phyloP scores from a whole-genome alignment of 257 asterid genomes.

The Solanum paucissectum region DNA sequence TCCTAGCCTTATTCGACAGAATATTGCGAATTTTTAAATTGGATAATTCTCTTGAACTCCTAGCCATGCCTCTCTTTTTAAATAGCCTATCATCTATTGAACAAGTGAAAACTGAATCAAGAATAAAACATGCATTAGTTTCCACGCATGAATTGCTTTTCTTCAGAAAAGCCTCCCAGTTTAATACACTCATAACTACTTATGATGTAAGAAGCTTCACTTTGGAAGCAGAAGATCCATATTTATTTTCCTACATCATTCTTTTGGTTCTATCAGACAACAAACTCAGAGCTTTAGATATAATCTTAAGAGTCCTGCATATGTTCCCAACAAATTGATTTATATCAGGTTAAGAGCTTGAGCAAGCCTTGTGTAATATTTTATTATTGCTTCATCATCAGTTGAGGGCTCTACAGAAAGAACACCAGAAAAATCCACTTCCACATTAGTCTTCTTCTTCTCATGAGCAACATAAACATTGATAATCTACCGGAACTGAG shows the following conservation, averaged over 20 bases:
- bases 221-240: neutral
- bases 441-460: no score
- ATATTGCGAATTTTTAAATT: neutral
- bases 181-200: no score
- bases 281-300: neutral
- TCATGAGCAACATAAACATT: no score
- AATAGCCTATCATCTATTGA: neutral
- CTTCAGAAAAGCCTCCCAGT: neutral
- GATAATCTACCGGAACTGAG: no score
- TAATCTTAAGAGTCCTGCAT: neutral
- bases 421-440: no score
- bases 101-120: neutral
- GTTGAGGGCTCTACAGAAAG: no score
- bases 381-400: no score
- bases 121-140: constrained; percentile 7
- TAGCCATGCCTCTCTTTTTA: constrained; percentile 26
- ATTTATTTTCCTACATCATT: neutral
- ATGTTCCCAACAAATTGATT: no score
- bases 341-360: no score
- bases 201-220: neutral
- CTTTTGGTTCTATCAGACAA: neutral
- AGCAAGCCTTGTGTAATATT: no score
- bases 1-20: neutral
- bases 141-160: neutral
- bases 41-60: neutral